Base-by-base conservation (phyloP, 2,329 filamentous ascomycete species). In the Calonectria honghensis region DNA sequence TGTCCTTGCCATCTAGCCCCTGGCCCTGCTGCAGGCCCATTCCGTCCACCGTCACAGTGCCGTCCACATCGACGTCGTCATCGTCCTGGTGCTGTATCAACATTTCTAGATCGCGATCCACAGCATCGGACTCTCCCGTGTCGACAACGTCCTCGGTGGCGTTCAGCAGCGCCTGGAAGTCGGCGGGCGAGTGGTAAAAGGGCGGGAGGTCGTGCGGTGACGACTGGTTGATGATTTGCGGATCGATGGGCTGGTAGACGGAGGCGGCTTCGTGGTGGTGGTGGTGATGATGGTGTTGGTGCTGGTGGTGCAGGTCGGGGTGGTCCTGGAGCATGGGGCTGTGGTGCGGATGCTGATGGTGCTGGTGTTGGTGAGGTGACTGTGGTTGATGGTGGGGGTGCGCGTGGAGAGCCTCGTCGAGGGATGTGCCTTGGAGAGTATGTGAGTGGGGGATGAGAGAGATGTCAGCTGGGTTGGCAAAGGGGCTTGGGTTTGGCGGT, bases 171-270 rank as follows among this genome's bases (percentile, higher is more conserved):
- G 89, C 88, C 70, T 91, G 89, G 78, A 91, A 91, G 57, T 90
- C 87, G 0, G 88, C 84, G 32, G 89, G 87, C 4, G 85, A 79
- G 70, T 85, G 82, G 77, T 85, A 84, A 74, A 89, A 89, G 29
- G 84, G 78, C 59, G 79, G 81, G 72, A 86, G 77, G 72, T 83
- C 81, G 63, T 82, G 80, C 11, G 80, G 80, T 48, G 82, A 80
- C 31, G 84, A 79, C 67, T 88, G 87, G 59, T 85, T 88, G 78
- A 91, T 91, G 69, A 91, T 91, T 77, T 90, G 89, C n/a, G 90
- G 90, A 79, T 92, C 90, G 81, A 92, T 91, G 32, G 90, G 90
- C 68, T 91, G 89, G 80, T 89, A 90, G 35, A 87, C 83, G 37
- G 84, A 83, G 29, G 83, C 76, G 31, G 82, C 75, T 61, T 85